Percentiles rank a stretch among this genome's conserved stretches.
Evolutionary conservation across 2,329 filamentous ascomycete species (phyloP).

Genomic region (Pochonia chlamydosporia): DNA sequence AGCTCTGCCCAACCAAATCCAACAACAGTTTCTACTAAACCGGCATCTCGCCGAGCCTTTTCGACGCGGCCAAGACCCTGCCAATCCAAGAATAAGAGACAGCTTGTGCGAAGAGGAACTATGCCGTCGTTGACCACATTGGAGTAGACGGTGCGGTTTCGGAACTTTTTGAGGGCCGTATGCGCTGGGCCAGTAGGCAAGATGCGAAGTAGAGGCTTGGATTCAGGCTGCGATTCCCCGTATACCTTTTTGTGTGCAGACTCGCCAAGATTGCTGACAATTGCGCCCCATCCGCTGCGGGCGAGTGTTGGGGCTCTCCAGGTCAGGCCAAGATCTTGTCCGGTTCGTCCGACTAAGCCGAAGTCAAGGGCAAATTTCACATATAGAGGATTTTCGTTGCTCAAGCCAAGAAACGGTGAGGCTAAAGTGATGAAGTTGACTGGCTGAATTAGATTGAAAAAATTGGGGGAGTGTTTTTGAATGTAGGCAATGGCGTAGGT

Average conservation of each 20-base stretch:
- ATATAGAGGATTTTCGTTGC: constrained; percentile 96
- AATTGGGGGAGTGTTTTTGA: constrained; percentile 87
- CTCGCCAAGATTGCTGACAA: constrained; percentile 76
- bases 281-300: constrained; percentile 79
- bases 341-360: constrained; percentile 90
- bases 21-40: constrained; percentile 85
- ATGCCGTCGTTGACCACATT: constrained; percentile 98
- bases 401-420: constrained; percentile 82
- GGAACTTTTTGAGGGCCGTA: constrained; percentile 77
- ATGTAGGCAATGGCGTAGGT: constrained; percentile 96
- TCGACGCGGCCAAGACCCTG: constrained; percentile 88
- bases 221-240: constrained; percentile 63
- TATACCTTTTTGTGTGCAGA: constrained; percentile 55
- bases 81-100: constrained; percentile 95
- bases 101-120: constrained; percentile 89
- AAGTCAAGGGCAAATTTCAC: constrained; percentile 96
- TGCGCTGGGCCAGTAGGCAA: constrained; percentile 89
- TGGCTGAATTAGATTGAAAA: constrained; percentile 80
- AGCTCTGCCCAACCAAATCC: constrained; percentile 94
- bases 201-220: constrained; percentile 84
- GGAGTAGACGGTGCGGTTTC: constrained; percentile 87
- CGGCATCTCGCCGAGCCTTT: constrained; percentile 87
- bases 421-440: constrained; percentile 88
- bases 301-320: constrained; percentile 87
- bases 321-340: constrained; percentile 88